phyloP scores from a whole-genome alignment of 2,329 filamentous ascomycete species.

The Ceratocystis papillata region DNA sequence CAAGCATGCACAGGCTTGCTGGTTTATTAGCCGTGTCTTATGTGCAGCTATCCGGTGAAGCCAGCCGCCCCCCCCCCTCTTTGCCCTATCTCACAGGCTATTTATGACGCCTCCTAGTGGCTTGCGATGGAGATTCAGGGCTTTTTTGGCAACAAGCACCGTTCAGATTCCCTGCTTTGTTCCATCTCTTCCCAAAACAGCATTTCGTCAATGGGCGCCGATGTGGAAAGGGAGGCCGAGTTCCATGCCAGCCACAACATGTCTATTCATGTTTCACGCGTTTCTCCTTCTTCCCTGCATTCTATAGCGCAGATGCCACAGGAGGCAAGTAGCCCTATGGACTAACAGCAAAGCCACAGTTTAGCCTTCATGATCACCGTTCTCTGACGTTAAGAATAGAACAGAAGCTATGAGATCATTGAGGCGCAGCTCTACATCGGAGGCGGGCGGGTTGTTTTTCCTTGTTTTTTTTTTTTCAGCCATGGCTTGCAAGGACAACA shows the following conservation, averaged over 20 bases:
- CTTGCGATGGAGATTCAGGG: neutral
- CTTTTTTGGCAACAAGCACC: neutral
- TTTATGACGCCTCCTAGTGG: slow-evolving; percentile 2
- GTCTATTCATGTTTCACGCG: neutral
- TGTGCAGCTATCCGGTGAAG: neutral
- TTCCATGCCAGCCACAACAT: slow-evolving; percentile 3
- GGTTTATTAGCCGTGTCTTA: slow-evolving; percentile 4
- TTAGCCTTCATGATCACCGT: neutral
- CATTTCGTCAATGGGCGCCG: neutral
- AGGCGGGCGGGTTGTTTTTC: too few species aligned
- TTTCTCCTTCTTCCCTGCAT: neutral
- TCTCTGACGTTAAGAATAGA: neutral
- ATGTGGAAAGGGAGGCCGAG: neutral
- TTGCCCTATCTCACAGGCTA: neutral
- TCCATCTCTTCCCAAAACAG: slow-evolving; percentile 4
- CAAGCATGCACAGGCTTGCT: neutral
- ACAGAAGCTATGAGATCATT: slow-evolving; percentile 1
- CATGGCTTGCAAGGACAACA: neutral
- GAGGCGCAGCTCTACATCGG: neutral
- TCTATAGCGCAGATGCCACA: neutral
- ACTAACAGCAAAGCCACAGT: slow-evolving; percentile 5
- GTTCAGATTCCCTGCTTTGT: neutral
- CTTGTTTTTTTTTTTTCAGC: neutral
- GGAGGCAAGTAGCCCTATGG: neutral
- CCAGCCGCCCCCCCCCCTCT: neutral